A percentile compares a stretch with the other conserved stretches of the same genome.
These are phyloP conservation scores for Tremella mesenterica DNA, from an alignment of 768 basidiomycete species.

Conservation along the genomic window DNA sequence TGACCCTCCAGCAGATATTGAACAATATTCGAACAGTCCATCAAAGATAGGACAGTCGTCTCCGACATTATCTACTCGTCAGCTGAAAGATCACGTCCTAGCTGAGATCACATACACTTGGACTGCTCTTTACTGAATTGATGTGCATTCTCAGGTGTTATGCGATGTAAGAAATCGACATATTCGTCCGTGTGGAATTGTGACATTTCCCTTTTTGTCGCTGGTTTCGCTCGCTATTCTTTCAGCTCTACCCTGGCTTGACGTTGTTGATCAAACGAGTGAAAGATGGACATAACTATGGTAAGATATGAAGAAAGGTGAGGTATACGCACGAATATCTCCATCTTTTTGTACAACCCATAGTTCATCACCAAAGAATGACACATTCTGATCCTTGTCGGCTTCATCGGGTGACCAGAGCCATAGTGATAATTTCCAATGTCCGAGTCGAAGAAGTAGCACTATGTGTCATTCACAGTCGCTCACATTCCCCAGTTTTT, in stretches of 20 bases:
- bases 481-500: not conserved
- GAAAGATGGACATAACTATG: not conserved
- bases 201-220: constrained; percentile 98
- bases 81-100: not conserved
- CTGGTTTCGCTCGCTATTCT: constrained; percentile 90
- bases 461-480: constrained; percentile 49
- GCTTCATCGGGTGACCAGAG: constrained; percentile 92
- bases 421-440: constrained; percentile 99
- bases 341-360: constrained; percentile 98
- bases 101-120: constrained; percentile 60
- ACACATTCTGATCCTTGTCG: constrained; percentile 97
- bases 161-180: constrained; percentile 88
- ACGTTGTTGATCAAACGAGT: not conserved
- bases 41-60: constrained; percentile 99
- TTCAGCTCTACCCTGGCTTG: constrained; percentile 4
- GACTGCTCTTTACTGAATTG: constrained; percentile 88
- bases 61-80: constrained; percentile 74
- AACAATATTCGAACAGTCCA: constrained; percentile 96
- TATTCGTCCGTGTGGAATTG: constrained; percentile 99
- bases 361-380: constrained; percentile 99
- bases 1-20: constrained; percentile 97
- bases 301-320: not conserved
- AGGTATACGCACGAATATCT: constrained; percentile 76
- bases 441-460: constrained; percentile 99
- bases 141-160: constrained; percentile 92